These are phyloP conservation scores for Leptodermis oblonga DNA, from an alignment of 257 asterid species.

Conservation along the genomic window DNA sequence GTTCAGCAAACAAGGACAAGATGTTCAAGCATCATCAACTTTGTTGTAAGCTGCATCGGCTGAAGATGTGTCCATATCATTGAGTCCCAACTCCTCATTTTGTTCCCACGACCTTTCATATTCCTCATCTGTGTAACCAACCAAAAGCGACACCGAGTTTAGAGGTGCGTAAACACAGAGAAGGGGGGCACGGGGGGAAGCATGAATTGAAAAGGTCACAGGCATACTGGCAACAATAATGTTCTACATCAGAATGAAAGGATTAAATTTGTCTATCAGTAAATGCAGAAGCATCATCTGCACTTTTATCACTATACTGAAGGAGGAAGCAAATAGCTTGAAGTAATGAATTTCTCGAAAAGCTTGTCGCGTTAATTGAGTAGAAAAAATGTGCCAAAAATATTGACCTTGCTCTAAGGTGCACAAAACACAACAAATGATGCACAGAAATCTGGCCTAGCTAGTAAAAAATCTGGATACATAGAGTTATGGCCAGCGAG, in stretches of 20 bases:
- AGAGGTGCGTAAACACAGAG: background rate
- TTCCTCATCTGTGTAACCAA: slow-evolving; percentile 51
- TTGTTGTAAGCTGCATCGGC: slow-evolving; percentile 61
- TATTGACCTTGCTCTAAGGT: background rate
- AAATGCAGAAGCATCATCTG: background rate
- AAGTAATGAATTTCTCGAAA: background rate
- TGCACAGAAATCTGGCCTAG: slow-evolving; percentile 1
- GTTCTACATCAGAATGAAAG: background rate
- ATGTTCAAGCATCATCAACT: background rate
- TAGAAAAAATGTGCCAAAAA: background rate
- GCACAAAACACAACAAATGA: background rate
- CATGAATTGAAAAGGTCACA: background rate
- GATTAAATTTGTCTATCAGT: background rate
- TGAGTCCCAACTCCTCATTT: slow-evolving; percentile 91
- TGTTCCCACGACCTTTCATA: slow-evolving; percentile 96
- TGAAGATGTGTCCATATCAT: slow-evolving; percentile 86
- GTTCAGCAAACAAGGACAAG: background rate
- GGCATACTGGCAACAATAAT: background rate
- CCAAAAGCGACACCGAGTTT: background rate
- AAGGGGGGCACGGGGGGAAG: background rate
- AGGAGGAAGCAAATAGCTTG: background rate
- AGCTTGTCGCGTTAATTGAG: background rate
- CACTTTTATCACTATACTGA: background rate
- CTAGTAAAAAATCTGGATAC: background rate
- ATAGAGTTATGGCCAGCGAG: background rate